Evolutionary conservation across 495 filamentous ascomycete genomes (phyloP).

Genomic region (Neurospora sp.): DNA sequence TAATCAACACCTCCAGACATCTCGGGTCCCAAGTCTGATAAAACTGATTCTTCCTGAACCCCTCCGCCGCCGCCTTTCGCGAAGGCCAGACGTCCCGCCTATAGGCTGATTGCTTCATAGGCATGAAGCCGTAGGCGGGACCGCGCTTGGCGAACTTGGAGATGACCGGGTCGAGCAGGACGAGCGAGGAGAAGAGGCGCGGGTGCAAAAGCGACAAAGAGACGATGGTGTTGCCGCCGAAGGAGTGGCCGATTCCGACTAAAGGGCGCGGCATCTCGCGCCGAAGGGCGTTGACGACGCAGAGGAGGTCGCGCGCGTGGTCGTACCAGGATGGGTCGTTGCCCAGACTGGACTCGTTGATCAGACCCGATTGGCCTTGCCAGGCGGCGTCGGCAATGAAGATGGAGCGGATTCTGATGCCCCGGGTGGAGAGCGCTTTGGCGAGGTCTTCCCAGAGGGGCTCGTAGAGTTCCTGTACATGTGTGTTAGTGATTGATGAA

Average conservation of each 20-base stretch:
- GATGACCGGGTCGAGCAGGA: slow-evolving; percentile 70
- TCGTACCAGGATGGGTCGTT: slow-evolving; percentile 86
- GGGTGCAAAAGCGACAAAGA: slow-evolving; percentile 66
- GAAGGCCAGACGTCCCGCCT: slow-evolving; percentile 66
- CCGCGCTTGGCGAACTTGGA: slow-evolving; percentile 28
- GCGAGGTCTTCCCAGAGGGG: slow-evolving; percentile 76
- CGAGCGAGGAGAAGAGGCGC: slow-evolving; percentile 62
- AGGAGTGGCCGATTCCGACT: slow-evolving; percentile 85
- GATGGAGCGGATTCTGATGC: slow-evolving; percentile 65
- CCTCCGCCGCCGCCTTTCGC: slow-evolving; percentile 47
- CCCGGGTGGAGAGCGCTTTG: slow-evolving; percentile 30
- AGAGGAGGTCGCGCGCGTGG: slow-evolving; percentile 76
- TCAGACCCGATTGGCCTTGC: slow-evolving; percentile 61
- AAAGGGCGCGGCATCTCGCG: slow-evolving; percentile 75
- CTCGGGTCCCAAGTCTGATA: slow-evolving; percentile 66
- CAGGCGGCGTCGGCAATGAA: slow-evolving; percentile 80
- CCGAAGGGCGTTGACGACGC: slow-evolving; percentile 77
- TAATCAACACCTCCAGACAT: slow-evolving; percentile 54
- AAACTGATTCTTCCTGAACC: slow-evolving; percentile 52
- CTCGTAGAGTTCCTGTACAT: slow-evolving; percentile 64
- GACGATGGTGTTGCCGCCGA: slow-evolving; percentile 63
- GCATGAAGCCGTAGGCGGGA: slow-evolving; percentile 20
- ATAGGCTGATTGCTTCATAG: slow-evolving; percentile 31
- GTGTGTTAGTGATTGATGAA: neutral
- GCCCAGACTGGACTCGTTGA: slow-evolving; percentile 65